These are phyloP conservation scores for Solanum pennellii DNA, from an alignment of 257 asterid species.

Conservation along the genomic window DNA sequence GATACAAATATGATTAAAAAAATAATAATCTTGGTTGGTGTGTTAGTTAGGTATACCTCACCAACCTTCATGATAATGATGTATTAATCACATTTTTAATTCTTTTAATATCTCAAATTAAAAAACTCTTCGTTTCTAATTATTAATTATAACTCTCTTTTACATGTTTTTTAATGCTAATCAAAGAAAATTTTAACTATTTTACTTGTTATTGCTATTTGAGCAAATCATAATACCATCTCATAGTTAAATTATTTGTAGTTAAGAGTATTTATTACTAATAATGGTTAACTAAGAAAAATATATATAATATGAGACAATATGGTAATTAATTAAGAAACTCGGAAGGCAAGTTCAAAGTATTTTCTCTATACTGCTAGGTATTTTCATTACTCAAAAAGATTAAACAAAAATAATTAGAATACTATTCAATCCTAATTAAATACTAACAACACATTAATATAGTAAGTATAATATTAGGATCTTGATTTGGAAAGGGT, in stretches of 20 bases:
- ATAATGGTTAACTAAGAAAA: too few relatives aligned
- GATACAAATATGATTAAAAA: neutral
- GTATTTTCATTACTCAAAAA: neutral
- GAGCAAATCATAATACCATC: neutral
- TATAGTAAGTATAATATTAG: neutral
- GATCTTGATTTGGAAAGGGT: neutral
- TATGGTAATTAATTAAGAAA: neutral
- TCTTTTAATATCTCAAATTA: neutral
- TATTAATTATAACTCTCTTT: neutral
- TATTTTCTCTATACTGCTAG: neutral
- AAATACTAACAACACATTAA: neutral
- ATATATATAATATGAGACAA: neutral
- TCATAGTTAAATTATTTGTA: too few relatives aligned
- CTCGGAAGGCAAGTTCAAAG: neutral
- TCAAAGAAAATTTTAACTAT: too few relatives aligned
- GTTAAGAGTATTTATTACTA: neutral
- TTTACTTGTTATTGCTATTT: too few relatives aligned
- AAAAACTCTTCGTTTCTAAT: neutral
- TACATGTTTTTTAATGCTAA: too few relatives aligned
- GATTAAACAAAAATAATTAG: neutral
- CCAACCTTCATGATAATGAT: slow-evolving; percentile 22
- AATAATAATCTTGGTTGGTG: neutral
- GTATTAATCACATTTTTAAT: neutral
- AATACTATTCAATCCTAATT: neutral
- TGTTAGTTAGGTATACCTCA: slow-evolving; percentile 15